These are phyloP conservation scores for Stachybotrys chlorohalonatus DNA, from an alignment of 2,329 filamentous ascomycete species.

Conservation along the genomic window DNA sequence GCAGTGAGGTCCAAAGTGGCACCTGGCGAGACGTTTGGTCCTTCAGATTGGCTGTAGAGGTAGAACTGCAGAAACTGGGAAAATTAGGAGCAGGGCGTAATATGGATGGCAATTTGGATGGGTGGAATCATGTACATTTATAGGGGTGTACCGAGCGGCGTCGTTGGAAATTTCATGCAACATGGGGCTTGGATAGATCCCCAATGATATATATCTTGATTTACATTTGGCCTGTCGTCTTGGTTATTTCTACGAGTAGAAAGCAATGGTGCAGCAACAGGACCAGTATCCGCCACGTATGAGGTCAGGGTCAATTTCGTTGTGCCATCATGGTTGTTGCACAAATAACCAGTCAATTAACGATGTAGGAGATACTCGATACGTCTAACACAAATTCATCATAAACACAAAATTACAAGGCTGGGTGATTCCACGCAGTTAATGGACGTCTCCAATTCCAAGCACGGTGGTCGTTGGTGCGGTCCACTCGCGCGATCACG, in stretches of 20 bases:
- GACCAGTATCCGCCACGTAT: too few species aligned
- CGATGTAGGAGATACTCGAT: too few species aligned
- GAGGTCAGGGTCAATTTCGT: too few species aligned
- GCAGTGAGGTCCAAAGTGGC: constrained; percentile 33
- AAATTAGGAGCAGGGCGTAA: not conserved
- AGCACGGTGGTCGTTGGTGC: not conserved
- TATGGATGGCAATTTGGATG: not conserved
- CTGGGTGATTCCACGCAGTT: too few species aligned
- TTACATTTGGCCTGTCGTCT: too few species aligned
- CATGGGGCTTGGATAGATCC: not conserved
- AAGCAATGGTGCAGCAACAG: too few species aligned
- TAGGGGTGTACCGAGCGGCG: constrained; percentile 8
- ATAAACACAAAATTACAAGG: too few species aligned
- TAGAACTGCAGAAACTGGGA: constrained; percentile 1
- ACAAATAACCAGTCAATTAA: too few species aligned
- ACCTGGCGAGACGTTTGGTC: constrained; percentile 41
- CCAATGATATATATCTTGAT: too few species aligned
- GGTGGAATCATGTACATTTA: constrained; percentile 3
- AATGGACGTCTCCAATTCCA: not conserved
- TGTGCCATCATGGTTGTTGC: too few species aligned
- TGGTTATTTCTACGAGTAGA: too few species aligned
- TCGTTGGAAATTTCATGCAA: constrained; percentile 4
- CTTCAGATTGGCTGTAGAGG: constrained; percentile 34
- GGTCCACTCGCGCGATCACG: not conserved
- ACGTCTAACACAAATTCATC: too few species aligned